These are phyloP conservation scores for Taphrina deformans DNA, from an alignment of 1,139 yeast genomes.

Conservation along the genomic window DNA sequence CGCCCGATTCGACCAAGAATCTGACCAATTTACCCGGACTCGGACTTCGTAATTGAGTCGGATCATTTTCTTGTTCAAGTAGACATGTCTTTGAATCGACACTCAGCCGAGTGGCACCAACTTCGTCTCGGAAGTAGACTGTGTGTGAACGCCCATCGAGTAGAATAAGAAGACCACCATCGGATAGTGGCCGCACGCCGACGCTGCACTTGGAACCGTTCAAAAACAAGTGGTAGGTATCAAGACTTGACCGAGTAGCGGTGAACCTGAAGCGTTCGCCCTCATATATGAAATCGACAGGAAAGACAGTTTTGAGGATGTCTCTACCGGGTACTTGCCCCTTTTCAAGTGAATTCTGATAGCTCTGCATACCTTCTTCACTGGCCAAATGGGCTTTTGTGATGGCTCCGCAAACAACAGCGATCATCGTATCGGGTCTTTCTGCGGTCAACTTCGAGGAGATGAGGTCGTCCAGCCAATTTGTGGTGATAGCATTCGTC, in stretches of 20 bases:
- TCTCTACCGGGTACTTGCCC: conserved; percentile 92
- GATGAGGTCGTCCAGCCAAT: conserved; percentile 96
- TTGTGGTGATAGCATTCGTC: conserved; percentile 93
- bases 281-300: conserved; percentile 92
- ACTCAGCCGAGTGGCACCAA: conserved; percentile 90
- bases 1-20: conserved; percentile 92
- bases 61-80: conserved; percentile 92
- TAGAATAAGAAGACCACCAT: conserved; percentile 88
- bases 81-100: conserved; percentile 94
- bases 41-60: conserved; percentile 97
- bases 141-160: conserved; percentile 92
- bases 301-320: conserved; percentile 79
- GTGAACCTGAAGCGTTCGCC: conserved; percentile 91
- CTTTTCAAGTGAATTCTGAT: conserved; percentile 72
- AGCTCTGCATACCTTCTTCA: conserved; percentile 68
- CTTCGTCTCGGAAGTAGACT: conserved; percentile 97
- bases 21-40: conserved; percentile 97
- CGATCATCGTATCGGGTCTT: conserved; percentile 86
- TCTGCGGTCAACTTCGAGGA: conserved; percentile 91
- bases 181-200: conserved; percentile 81
- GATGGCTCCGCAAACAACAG: conserved; percentile 96
- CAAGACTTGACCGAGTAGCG: conserved; percentile 86
- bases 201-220: conserved; percentile 90
- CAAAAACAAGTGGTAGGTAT: conserved; percentile 80
- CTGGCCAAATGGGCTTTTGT: conserved; percentile 86